Percentiles rank a stretch among this genome's conserved stretches.
These are phyloP conservation scores for Parmelia sp. DNA, from an alignment of 495 filamentous ascomycete species.

Conservation along the genomic window DNA sequence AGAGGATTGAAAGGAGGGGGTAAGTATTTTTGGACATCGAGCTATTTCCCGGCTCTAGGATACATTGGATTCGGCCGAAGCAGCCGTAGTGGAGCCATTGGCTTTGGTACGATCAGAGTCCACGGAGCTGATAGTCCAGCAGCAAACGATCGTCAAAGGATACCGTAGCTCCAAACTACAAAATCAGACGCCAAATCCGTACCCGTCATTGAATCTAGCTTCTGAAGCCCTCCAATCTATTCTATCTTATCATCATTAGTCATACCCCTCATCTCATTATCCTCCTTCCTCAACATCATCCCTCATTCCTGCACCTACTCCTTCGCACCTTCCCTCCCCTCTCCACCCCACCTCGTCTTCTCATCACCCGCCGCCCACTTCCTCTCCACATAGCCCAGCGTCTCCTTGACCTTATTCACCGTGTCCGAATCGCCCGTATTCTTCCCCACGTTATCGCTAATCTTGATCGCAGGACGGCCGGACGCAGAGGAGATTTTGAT, in stretches of 20 bases:
- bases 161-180: neutral
- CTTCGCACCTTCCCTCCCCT: conserved; percentile 13
- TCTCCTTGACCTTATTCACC: conserved; percentile 75
- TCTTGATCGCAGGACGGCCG: conserved; percentile 83
- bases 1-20: no score
- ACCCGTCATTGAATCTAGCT: neutral
- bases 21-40: no score
- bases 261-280: no score
- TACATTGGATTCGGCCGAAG: neutral
- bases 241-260: neutral
- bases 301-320: conserved; percentile 8
- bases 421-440: conserved; percentile 81
- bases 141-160: neutral
- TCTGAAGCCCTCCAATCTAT: neutral
- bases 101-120: neutral
- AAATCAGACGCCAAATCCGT: no score
- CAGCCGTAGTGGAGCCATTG: neutral
- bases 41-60: neutral
- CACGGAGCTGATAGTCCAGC: neutral
- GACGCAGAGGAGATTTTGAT: conserved; percentile 86
- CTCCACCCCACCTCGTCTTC: conserved; percentile 64
- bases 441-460: conserved; percentile 94
- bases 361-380: conserved; percentile 81
- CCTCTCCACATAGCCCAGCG: conserved; percentile 79
- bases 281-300: neutral